Evolutionary conservation across 164 flowering plant genomes (phyloP), one percentile per base, ranked within the genome.

Genomic region (Euptelea pleiosperma): DNA sequence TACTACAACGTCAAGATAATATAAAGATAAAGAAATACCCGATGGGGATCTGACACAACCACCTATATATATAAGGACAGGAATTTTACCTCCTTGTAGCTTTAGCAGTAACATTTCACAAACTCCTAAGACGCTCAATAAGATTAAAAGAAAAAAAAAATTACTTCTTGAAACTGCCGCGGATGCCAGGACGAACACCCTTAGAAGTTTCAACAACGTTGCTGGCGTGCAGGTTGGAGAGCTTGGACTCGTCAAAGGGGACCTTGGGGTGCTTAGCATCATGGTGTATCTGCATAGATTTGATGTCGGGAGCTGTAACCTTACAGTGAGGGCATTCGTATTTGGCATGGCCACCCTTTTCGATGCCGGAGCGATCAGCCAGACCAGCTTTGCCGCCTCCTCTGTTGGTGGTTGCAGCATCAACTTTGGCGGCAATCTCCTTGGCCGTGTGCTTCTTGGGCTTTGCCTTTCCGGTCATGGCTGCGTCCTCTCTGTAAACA

Each of bases 401-500:
- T 16, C 89, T 58, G 72, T 78, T 84, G 10, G 89, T 82, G 16
- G 79, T 73, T 9, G 89, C 86, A 0, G 86, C 86, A 58, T 84
- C 89, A 4, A 81, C 61, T 58, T 76, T 76, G 1, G 62, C 16
- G 2, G 64, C 60, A 33, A 76, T 70, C 46, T 68, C 74, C 48
- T 77, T 81, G 12, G 84, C 86, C 12, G 86, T 84, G 71, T 81
- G 81, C 84, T 79, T 79, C 89, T 84, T 84, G 7, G 86, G 82
- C 77, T 79, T 81, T 29, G 86, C 89, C 63, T 84, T 84, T 21
- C 89, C 89, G 0, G 86, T 82, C 89, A 84, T 84, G 59, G 29
- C 33, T 52, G 28, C 49, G 36, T 19, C 35, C 16, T 21, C 12
- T 16, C 25, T 8, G n/a, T n/a, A n/a, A n/a, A n/a, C n/a, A n/a